Conservation (phyloP, 163 green algal species). For the Coccomyxa subellipsoidea region DNA sequence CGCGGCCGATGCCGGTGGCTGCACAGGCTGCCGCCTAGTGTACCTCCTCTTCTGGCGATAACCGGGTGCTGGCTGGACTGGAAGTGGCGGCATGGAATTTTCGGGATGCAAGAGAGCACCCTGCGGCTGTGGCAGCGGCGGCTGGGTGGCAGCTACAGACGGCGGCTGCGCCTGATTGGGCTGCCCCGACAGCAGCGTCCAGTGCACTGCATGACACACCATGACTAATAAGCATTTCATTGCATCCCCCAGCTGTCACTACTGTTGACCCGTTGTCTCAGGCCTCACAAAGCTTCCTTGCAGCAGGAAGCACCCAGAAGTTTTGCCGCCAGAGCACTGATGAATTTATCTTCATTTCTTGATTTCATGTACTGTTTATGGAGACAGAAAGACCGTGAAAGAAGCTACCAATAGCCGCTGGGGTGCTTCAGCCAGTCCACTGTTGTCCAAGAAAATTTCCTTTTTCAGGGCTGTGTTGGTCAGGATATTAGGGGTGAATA, state of each 20-base stretch:
- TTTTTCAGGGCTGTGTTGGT: too few species aligned
- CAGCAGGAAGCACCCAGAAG: too few species aligned
- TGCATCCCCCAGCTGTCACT: background rate
- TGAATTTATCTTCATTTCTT: too few species aligned
- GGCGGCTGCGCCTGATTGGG: background rate
- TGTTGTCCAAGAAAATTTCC: too few species aligned
- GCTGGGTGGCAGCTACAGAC: background rate
- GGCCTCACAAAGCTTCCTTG: too few species aligned
- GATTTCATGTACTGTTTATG: too few species aligned
- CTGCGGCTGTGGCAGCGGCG: background rate
- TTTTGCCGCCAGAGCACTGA: too few species aligned
- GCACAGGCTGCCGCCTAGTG: background rate
- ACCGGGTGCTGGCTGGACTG: background rate
- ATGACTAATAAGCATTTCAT: background rate
- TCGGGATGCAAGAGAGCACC: background rate
- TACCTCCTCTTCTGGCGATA: background rate
- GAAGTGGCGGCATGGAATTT: background rate
- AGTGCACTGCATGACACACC: background rate
- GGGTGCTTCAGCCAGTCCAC: too few species aligned
- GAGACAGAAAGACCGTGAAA: too few species aligned
- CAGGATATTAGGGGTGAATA: too few species aligned
- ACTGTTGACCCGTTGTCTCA: background rate
- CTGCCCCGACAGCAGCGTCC: background rate
- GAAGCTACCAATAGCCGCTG: too few species aligned
- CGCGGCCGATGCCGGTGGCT: background rate